A percentile compares a stretch with the other conserved stretches of the same genome.
phyloP scores from a whole-genome alignment of 306 rosid genomes.

The Medicago ruthenica region DNA sequence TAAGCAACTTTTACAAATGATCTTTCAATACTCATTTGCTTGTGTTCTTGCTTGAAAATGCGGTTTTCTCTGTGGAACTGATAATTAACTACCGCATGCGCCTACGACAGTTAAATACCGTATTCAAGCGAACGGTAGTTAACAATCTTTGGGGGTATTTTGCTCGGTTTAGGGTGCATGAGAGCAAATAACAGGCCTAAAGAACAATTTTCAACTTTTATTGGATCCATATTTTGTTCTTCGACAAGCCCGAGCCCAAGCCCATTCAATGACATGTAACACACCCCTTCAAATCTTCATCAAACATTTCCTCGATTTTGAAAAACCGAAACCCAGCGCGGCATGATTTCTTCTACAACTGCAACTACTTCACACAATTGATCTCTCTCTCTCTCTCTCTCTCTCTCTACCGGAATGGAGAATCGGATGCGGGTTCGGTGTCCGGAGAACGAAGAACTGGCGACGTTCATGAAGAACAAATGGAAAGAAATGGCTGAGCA shows the following conservation, averaged over 20 bases:
- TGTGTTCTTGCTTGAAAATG: too few relatives aligned
- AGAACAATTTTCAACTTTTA: too few relatives aligned
- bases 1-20: too few relatives aligned
- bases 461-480: constrained; percentile 62
- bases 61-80: too few relatives aligned
- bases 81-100: too few relatives aligned
- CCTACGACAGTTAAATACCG: too few relatives aligned
- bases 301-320: background rate
- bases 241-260: background rate
- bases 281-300: background rate
- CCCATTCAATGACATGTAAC: background rate
- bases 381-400: background rate
- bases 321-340: constrained; percentile 42
- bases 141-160: too few relatives aligned
- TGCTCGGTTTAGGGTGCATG: too few relatives aligned
- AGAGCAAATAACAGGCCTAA: too few relatives aligned
- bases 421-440: constrained; percentile 55
- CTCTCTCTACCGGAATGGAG: constrained; percentile 53
- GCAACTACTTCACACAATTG: constrained; percentile 6
- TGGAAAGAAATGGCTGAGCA: constrained; percentile 73
- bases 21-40: too few relatives aligned
- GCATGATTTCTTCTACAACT: constrained; percentile 38
- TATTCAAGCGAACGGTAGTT: too few relatives aligned
- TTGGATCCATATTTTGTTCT: too few relatives aligned
- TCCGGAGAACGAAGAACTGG: constrained; percentile 68